These are phyloP conservation scores for Chlorella sorokiniana DNA, from an alignment of 139 green algal genomes.

Conservation along the genomic window DNA sequence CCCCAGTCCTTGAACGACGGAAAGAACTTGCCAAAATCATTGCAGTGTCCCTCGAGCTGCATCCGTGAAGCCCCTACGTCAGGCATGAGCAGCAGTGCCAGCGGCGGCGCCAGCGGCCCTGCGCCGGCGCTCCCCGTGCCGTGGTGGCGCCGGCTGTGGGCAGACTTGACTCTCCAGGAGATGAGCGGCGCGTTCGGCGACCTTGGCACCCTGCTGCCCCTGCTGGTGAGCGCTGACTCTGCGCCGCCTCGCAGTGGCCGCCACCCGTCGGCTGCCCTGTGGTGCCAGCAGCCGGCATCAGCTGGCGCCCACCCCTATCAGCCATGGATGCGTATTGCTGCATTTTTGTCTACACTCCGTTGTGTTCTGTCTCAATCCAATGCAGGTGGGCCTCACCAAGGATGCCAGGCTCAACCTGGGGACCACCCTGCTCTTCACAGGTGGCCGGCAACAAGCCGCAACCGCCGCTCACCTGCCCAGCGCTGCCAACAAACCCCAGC, in stretches of 20 bases:
- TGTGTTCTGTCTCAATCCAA: not conserved
- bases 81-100: too few relatives aligned
- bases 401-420: constrained; percentile 68
- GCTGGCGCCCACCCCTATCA: not conserved
- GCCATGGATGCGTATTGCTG: not conserved
- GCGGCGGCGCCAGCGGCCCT: too few relatives aligned
- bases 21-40: too few relatives aligned
- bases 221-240: constrained; percentile 43
- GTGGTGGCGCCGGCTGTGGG: not conserved
- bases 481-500: too few relatives aligned
- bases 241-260: not conserved
- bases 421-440: constrained; percentile 80
- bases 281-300: not conserved
- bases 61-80: too few relatives aligned
- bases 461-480: too few relatives aligned
- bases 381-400: constrained; percentile 63
- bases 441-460: not conserved
- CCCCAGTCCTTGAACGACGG: too few relatives aligned
- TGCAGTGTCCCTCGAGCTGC: too few relatives aligned
- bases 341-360: not conserved
- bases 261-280: not conserved
- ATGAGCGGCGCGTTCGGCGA: constrained; percentile 67
- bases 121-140: too few relatives aligned
- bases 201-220: constrained; percentile 79
- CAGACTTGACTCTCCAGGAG: not conserved